Percentiles rank a stretch among this genome's conserved stretches.
These are phyloP conservation scores for Penicillium freii DNA, from an alignment of 2,329 filamentous ascomycete genomes.

Conservation along the genomic window DNA sequence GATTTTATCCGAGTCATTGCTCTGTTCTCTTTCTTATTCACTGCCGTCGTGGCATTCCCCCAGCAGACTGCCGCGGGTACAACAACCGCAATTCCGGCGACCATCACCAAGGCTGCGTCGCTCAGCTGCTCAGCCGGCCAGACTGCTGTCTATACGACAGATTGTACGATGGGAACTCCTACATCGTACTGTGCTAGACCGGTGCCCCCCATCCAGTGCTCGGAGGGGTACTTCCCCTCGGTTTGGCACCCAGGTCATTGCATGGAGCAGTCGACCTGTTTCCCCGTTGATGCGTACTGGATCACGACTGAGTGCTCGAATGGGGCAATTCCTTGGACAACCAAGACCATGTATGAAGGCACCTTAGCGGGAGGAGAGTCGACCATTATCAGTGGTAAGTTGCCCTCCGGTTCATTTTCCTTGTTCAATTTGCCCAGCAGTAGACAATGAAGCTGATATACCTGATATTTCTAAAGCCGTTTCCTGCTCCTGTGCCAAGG, in stretches of 20 bases:
- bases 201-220: constrained; percentile 19
- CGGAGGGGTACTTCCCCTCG: constrained; percentile 22
- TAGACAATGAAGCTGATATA: not conserved
- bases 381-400: constrained; percentile 23
- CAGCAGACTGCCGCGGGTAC: not conserved
- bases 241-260: constrained; percentile 30
- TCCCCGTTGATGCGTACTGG: constrained; percentile 22
- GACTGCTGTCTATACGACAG: constrained; percentile 24
- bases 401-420: not conserved
- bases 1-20: too few species aligned
- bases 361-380: constrained; percentile 19
- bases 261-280: constrained; percentile 23
- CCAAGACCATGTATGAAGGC: constrained; percentile 22
- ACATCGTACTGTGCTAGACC: constrained; percentile 24
- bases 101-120: constrained; percentile 4
- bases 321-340: constrained; percentile 21
- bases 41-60: constrained; percentile 10
- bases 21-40: not conserved
- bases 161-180: constrained; percentile 27
- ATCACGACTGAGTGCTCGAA: constrained; percentile 27
- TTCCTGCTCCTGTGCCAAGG: constrained; percentile 22
- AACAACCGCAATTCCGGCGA: not conserved
- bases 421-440: not conserved
- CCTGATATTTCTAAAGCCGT: constrained; percentile 9
- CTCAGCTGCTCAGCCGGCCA: constrained; percentile 22